Evolutionary conservation across 2,329 filamentous ascomycete genomes (phyloP), one percentile per base, ranked within the genome.

Genomic region (Alternaria ethzedia): DNA sequence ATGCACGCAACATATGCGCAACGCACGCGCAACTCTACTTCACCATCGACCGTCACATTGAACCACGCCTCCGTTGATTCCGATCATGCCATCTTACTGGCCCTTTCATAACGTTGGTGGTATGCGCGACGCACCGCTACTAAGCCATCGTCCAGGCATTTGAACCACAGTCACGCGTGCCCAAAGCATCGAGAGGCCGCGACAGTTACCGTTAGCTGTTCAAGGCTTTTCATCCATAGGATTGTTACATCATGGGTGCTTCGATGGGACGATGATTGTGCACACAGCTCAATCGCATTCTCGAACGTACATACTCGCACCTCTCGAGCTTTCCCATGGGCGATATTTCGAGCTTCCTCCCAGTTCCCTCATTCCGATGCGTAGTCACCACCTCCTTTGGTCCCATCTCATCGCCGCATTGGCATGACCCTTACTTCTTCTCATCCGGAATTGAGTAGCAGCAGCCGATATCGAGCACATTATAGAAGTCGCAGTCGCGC

Each of bases 401-500:
- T 28, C 17, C 21, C 4, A 21, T 26, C n/a, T n/a, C n/a, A 6
- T 52, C 11, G 12, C 3, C 13, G 12, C 30, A 44, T 59, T 17
- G 20, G 17, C n/a, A 21, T 23, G 9, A 9, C 12, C 20, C 23
- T 50, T 12, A 61, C 10, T 67, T 57, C 57, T 68, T 64, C 54
- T 71, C 65, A 11, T 69, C 67, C 5, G 73, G 71, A 30, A 75
- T 71, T 25, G 65, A 59, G 55, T 75, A 75, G 65, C 74, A 76
- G 59, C 74, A 76, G 7, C 74, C 72, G 36, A 76, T 70, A 45
- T 76, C 74, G 41, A 71, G 55, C 11, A 75, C 72, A 44, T 75
- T 69, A 58, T 76, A 76, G 47, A 75, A 76, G 2, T 65, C 66
- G 57, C 74, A 76, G 49, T 76, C 74, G 8, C 74, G 63, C 61